Percentiles rank a stretch among this genome's conserved stretches.
Evolutionary conservation across 202 grass and related monocot species (phyloP).

Genomic region (Zoysia matrella): DNA sequence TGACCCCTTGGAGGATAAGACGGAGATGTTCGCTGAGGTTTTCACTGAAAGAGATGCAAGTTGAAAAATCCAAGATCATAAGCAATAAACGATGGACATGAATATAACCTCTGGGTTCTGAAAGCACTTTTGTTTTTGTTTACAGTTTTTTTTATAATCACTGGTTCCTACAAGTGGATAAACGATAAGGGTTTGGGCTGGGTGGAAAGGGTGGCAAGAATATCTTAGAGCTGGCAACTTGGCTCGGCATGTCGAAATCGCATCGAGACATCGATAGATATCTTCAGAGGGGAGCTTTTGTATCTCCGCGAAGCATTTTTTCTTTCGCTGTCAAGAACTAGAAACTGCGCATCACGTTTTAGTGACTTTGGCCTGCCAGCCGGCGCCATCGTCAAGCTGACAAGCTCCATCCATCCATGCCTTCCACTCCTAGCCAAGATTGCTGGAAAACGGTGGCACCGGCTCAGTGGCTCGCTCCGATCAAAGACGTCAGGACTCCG

Average conservation of each 20-base stretch:
- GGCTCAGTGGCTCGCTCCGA: not conserved
- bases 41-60: not conserved
- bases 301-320: not conserved
- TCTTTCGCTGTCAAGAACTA: not conserved
- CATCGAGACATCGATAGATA: not conserved
- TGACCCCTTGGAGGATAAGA: slow-evolving; percentile 28
- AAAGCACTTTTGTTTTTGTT: not conserved
- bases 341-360: not conserved
- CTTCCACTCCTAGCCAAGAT: not conserved
- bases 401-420: not conserved
- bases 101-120: not conserved
- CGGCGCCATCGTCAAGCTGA: not conserved
- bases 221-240: not conserved
- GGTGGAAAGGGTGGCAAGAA: not conserved
- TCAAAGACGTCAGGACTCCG: not conserved
- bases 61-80: slow-evolving; percentile 6
- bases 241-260: not conserved
- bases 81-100: slow-evolving; percentile 11
- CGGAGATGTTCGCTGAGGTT: slow-evolving; percentile 3
- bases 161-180: not conserved
- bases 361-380: not conserved
- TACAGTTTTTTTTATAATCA: slow-evolving; percentile 8
- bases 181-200: not conserved
- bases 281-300: not conserved
- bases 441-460: not conserved